phyloP scores from a whole-genome alignment of 1,139 yeast genomes.

The Debaryomyces coudertii region DNA sequence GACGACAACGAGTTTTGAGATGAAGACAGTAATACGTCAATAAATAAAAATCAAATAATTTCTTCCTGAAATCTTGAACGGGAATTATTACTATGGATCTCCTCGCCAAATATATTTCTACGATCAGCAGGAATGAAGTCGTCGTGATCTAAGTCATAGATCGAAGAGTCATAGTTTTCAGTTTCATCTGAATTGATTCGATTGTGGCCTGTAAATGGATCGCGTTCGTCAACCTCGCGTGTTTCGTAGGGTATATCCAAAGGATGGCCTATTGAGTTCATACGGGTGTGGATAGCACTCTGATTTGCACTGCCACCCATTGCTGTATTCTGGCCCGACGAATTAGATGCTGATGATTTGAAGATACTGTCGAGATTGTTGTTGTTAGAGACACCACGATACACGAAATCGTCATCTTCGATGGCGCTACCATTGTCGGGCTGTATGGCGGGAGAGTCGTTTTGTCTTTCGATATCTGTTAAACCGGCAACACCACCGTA shows the following conservation, averaged over 20 bases:
- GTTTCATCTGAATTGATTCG: slow-evolving; percentile 15
- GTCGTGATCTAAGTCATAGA: slow-evolving; percentile 13
- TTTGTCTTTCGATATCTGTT: slow-evolving; percentile 12
- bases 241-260: slow-evolving; percentile 9
- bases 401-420: slow-evolving; percentile 39
- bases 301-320: slow-evolving; percentile 20
- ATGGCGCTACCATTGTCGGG: slow-evolving; percentile 18
- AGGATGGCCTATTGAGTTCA: slow-evolving; percentile 14
- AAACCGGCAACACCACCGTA: slow-evolving; percentile 17
- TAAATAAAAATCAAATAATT: slow-evolving; percentile 13
- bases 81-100: slow-evolving; percentile 25
- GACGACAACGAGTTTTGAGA: neutral
- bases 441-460: slow-evolving; percentile 5
- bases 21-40: neutral
- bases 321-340: slow-evolving; percentile 24
- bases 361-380: slow-evolving; percentile 47
- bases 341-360: slow-evolving; percentile 23
- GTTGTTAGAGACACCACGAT: slow-evolving; percentile 51
- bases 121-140: slow-evolving; percentile 16
- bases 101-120: slow-evolving; percentile 21
- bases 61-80: slow-evolving; percentile 31
- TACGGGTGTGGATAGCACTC: slow-evolving; percentile 15
- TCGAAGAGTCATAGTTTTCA: slow-evolving; percentile 18
- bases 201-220: slow-evolving; percentile 8
- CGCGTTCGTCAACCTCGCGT: slow-evolving; percentile 5